Evolutionary conservation across 2,329 filamentous ascomycete genomes (phyloP).

Genomic region (Immersiporthe knoxdaviesiana): DNA sequence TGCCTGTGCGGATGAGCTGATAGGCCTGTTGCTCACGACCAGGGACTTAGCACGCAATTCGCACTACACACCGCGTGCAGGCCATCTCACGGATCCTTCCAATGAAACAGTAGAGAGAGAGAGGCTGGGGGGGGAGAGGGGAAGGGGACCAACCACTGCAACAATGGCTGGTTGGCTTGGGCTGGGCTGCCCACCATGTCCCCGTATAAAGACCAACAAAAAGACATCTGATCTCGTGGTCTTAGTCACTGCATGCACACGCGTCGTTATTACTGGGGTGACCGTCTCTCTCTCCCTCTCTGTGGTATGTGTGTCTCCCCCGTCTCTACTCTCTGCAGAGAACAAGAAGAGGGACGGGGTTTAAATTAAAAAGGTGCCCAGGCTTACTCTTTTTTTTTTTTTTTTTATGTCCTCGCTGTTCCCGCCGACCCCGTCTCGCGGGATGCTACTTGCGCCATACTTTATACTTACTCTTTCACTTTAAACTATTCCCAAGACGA

Average conservation of each 20-base stretch:
- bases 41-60: slow-evolving; percentile 22
- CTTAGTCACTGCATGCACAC: slow-evolving; percentile 4
- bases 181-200: background rate
- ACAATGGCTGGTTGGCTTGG: background rate
- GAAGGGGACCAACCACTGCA: background rate
- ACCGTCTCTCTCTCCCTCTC: too few species aligned
- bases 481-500: too few species aligned
- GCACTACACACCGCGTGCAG: slow-evolving; percentile 18
- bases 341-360: background rate
- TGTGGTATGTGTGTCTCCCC: too few species aligned
- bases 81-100: slow-evolving; percentile 5
- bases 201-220: background rate
- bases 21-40: slow-evolving; percentile 10
- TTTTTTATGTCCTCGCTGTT: slow-evolving; percentile 6
- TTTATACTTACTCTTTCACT: background rate
- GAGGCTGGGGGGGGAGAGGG: background rate
- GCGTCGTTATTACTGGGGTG: background rate
- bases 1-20: slow-evolving; percentile 2
- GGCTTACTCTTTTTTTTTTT: too few species aligned
- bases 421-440: background rate
- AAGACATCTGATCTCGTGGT: background rate
- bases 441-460: slow-evolving; percentile 10
- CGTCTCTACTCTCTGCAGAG: background rate
- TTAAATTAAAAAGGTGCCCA: background rate
- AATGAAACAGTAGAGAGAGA: background rate